A percentile compares a stretch with the other conserved stretches of the same genome.
Conservation (phyloP, 805 yeast species). For the Metschnikowia bowlesiae region DNA sequence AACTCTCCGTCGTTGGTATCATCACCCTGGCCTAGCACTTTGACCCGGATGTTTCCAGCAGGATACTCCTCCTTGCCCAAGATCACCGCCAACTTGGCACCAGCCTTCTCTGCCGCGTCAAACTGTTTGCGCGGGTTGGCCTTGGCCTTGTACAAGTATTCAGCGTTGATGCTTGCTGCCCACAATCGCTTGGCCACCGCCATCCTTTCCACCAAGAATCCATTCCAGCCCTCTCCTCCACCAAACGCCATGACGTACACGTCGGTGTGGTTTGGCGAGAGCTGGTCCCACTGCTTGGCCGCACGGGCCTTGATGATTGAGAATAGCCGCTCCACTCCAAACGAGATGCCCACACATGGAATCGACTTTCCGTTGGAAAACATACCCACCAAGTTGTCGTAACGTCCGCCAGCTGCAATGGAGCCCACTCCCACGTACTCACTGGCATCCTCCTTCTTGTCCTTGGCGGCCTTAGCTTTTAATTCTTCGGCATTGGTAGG, state of each 20-base stretch:
- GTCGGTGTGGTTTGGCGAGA: constrained; percentile 85
- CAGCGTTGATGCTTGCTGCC: constrained; percentile 86
- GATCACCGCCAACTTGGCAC: constrained; percentile 86
- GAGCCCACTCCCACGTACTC: constrained; percentile 98
- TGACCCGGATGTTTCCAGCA: constrained; percentile 78
- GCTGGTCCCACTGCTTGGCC: constrained; percentile 50
- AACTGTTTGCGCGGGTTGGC: constrained; percentile 95
- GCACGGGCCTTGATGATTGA: constrained; percentile 80
- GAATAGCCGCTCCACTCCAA: constrained; percentile 94
- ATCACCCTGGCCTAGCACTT: constrained; percentile 85
- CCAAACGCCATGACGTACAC: constrained; percentile 98
- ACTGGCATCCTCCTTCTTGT: constrained; percentile 75
- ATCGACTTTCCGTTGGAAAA: constrained; percentile 87
- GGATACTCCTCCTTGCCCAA: constrained; percentile 92
- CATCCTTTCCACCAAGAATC: constrained; percentile 92
- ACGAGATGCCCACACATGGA: constrained; percentile 96
- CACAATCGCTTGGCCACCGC: constrained; percentile 74
- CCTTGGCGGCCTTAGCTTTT: constrained; percentile 44
- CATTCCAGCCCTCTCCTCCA: constrained; percentile 95
- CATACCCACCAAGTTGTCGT: constrained; percentile 96
- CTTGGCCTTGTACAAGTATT: constrained; percentile 87
- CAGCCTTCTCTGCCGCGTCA: constrained; percentile 94
- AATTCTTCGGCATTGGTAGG: constrained; percentile 73
- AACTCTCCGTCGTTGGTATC: constrained; percentile 81
- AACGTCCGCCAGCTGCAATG: constrained; percentile 98